Base-by-base conservation (phyloP, 768 basidiomycete species). In the Boletus vinaceobasis region DNA sequence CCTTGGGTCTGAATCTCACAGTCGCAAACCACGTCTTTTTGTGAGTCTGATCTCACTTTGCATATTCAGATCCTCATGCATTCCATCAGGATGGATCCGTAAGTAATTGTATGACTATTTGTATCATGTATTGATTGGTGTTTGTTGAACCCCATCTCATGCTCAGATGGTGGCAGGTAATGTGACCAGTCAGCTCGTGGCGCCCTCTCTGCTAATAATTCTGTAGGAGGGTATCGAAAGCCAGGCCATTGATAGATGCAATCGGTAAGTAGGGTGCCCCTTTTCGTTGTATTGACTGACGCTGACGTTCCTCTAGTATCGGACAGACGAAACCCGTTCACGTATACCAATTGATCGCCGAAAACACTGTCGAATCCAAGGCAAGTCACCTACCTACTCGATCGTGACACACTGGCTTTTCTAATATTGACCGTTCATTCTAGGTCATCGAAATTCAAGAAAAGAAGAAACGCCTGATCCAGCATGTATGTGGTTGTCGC, bases 331-430 rank as follows among this genome's bases (percentile, higher is more conserved):
- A 87, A 66, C 75, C 80, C 1, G 91, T 95, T 32, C 85, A 88
- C 59, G 91, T 94, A 19, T 94, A 93, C 65, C 93, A 94, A 62
- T 73, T 95, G 45, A 92, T 95, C 51, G 90, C 93, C 0, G 92
- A 93, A 61, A 79, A 93, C 61, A 95, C 93, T 0, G 86, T 94
- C 1, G 93, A 95, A 70, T 80, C 88, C 13, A 93, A 90, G 71
- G 92, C 85, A 61, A 8, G 59, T 56, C n/a, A 14, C n/a, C 13
- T 31, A 4, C 27, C 13, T 31, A 4, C 27, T 48, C 45, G 42
- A 45, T 52, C 17, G 23, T 49, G 35, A 23, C 33, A 17, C 26
- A 39, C 19, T 10, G 10, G 5, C 35, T 43, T n/a, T 31, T 14
- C 26, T 39, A 21, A 55, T 9, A 31, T 26, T n/a, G 38, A 52